Percentiles rank a stretch among this genome's conserved stretches.
These are phyloP conservation scores for Fusarium protoensiforme DNA, from an alignment of 2,329 filamentous ascomycete genomes.

Conservation along the genomic window DNA sequence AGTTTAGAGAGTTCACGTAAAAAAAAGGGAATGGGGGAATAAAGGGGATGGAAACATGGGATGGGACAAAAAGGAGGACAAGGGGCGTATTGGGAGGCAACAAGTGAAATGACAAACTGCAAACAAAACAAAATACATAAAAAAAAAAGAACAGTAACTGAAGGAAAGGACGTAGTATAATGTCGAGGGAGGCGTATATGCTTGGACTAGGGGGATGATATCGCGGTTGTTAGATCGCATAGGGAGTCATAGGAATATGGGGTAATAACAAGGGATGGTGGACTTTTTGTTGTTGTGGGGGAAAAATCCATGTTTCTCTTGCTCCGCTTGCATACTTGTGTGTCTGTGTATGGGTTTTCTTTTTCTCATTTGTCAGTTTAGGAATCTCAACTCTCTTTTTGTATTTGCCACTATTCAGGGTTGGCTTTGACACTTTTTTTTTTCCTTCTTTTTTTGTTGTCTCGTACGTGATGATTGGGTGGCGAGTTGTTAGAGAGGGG, in stretches of 20 bases:
- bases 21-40: neutral
- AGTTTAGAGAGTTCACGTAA: slow-evolving; percentile 5
- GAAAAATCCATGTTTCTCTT: neutral
- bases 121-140: slow-evolving; percentile 10
- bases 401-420: neutral
- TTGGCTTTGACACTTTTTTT: neutral
- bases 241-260: neutral
- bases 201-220: slow-evolving; percentile 8
- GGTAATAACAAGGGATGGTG: neutral
- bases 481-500: too few relatives aligned
- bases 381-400: neutral
- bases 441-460: too few relatives aligned
- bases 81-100: slow-evolving; percentile 16
- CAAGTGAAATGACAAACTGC: slow-evolving; percentile 15
- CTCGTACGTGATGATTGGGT: neutral
- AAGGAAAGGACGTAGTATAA: neutral
- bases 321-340: neutral
- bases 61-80: slow-evolving; percentile 6
- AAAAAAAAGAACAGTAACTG: slow-evolving; percentile 28
- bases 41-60: neutral
- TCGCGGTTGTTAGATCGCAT: neutral
- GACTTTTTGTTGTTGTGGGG: neutral
- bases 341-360: neutral
- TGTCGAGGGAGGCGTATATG: neutral
- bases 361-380: neutral